Conservation (phyloP, 345 rosid species). For the Raphanus sativus region DNA sequence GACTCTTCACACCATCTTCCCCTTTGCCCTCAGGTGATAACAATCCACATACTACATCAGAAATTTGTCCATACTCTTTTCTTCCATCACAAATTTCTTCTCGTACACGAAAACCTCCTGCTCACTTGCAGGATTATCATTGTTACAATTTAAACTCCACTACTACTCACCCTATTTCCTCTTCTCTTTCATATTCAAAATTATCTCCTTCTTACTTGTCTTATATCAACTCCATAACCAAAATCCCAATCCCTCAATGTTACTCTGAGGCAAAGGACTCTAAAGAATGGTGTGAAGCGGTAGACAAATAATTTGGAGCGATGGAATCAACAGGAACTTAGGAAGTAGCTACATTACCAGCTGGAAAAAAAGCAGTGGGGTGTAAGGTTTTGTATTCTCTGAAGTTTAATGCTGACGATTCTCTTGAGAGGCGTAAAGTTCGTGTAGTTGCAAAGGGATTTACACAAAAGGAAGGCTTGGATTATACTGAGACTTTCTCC, state of each 20-base stretch:
- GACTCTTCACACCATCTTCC: too few relatives aligned
- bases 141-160: not conserved
- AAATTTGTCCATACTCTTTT: not conserved
- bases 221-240: too few relatives aligned
- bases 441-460: not conserved
- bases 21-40: too few relatives aligned
- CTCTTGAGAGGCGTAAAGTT: not conserved
- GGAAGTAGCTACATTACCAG: not conserved
- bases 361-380: not conserved
- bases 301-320: not conserved
- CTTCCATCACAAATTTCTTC: not conserved
- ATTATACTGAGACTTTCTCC: too few relatives aligned
- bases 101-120: not conserved
- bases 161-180: not conserved
- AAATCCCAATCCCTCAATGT: not conserved
- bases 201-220: not conserved
- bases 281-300: not conserved
- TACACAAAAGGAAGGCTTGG: not conserved
- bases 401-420: not conserved
- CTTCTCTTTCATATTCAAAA: not conserved
- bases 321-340: not conserved
- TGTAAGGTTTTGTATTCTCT: not conserved
- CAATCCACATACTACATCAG: too few relatives aligned
- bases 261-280: not conserved
- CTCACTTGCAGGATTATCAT: not conserved